Conservation (phyloP, 768 basidiomycete species). For the Tephrocybe sp. region DNA sequence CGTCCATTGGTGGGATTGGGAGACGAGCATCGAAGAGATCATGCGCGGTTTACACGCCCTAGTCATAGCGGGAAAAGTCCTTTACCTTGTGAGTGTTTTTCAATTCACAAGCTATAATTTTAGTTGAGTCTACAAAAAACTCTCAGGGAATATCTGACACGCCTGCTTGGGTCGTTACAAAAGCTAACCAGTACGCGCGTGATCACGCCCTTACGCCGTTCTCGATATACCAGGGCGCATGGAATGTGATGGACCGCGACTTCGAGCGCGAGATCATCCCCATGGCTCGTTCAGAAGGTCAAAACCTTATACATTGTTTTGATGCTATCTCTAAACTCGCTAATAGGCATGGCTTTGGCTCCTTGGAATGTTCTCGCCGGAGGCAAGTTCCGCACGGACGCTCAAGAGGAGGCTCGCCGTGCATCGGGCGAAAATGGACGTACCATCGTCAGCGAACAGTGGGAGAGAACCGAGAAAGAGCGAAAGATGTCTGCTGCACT, state of each 20-base stretch:
- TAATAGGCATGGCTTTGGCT: constrained; percentile 30
- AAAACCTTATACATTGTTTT: not conserved
- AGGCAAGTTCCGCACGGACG: constrained; percentile 55
- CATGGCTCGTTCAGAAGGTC: constrained; percentile 14
- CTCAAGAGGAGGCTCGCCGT: constrained; percentile 28
- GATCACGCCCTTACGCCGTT: constrained; percentile 12
- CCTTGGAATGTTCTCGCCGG: constrained; percentile 32
- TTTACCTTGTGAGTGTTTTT: constrained; percentile 29
- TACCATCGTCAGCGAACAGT: constrained; percentile 22
- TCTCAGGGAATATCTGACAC: constrained; percentile 7
- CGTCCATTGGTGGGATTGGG: constrained; percentile 49
- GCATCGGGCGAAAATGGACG: constrained; percentile 39
- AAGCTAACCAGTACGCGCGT: constrained; percentile 9
- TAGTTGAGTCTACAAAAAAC: not conserved
- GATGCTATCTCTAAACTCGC: constrained; percentile 29
- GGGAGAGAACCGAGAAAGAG: constrained; percentile 48
- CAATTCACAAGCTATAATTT: too few relatives aligned
- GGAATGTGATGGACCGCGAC: constrained; percentile 13
- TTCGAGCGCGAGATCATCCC: constrained; percentile 16
- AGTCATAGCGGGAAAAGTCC: constrained; percentile 48
- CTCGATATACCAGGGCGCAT: constrained; percentile 9
- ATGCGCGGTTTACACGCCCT: constrained; percentile 53
- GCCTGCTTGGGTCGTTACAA: constrained; percentile 7
- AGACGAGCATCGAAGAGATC: constrained; percentile 50
- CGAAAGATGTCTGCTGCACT: constrained; percentile 33